phyloP scores from a whole-genome alignment of 805 yeast species.

The Pichia heedii region DNA sequence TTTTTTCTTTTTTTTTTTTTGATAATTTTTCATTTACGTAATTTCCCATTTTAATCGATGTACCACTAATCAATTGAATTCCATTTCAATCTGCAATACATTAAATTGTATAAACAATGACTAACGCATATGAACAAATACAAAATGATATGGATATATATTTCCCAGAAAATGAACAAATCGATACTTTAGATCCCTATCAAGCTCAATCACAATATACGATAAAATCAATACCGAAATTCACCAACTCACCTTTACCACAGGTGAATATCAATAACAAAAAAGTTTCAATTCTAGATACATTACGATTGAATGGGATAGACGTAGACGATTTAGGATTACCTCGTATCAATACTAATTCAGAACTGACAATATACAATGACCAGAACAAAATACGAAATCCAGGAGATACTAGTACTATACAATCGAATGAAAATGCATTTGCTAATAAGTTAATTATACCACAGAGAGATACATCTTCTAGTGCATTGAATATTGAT shows the following conservation, averaged over 20 bases:
- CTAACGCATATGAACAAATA: slow-evolving; percentile 1
- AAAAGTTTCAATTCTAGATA: slow-evolving; percentile 15
- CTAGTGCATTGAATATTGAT: slow-evolving; percentile 15
- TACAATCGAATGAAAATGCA: slow-evolving; percentile 12
- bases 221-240: too few relatives aligned
- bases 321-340: slow-evolving; percentile 10
- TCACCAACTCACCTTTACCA: too few relatives aligned
- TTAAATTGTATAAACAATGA: too few relatives aligned
- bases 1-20: too few relatives aligned
- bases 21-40: too few relatives aligned
- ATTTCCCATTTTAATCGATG: too few relatives aligned
- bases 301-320: slow-evolving; percentile 8
- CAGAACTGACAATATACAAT: slow-evolving; percentile 12
- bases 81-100: too few relatives aligned
- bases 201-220: too few relatives aligned
- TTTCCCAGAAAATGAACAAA: slow-evolving; percentile 4
- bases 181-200: neutral
- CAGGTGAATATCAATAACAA: neutral
- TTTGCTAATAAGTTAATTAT: slow-evolving; percentile 20
- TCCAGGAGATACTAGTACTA: neutral
- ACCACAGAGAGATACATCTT: slow-evolving; percentile 11
- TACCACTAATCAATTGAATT: too few relatives aligned
- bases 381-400: too few relatives aligned
- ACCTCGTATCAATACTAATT: slow-evolving; percentile 4
- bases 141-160: neutral